Evolutionary conservation across 2,329 filamentous ascomycete genomes (phyloP).

Genomic region (Byssoonygena ceratinophila): DNA sequence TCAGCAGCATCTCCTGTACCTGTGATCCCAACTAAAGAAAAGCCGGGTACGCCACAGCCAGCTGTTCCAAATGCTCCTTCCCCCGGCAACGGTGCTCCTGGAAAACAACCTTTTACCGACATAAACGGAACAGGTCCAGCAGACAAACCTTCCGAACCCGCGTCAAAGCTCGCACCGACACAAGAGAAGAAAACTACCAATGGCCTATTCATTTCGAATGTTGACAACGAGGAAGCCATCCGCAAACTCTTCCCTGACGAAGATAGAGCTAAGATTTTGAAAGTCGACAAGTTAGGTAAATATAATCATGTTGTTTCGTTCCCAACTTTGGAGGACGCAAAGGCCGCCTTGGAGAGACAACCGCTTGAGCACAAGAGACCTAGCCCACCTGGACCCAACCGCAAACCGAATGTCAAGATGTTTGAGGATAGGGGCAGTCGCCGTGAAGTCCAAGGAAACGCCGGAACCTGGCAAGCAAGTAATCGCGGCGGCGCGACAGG

Average conservation of each 20-base stretch:
- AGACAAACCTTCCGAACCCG: slow-evolving; percentile 32
- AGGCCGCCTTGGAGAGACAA: slow-evolving; percentile 63
- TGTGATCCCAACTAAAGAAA: slow-evolving; percentile 39
- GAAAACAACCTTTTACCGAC: slow-evolving; percentile 33
- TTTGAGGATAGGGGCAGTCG: slow-evolving; percentile 58
- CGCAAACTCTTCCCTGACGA: slow-evolving; percentile 73
- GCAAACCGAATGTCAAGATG: slow-evolving; percentile 70
- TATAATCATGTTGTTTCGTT: slow-evolving; percentile 77
- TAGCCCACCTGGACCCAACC: slow-evolving; percentile 56
- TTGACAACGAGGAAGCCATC: slow-evolving; percentile 71
- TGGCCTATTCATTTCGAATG: slow-evolving; percentile 81
- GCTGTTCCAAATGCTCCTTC: slow-evolving; percentile 19
- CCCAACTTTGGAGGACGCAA: slow-evolving; percentile 65
- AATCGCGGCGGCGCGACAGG: slow-evolving; percentile 56
- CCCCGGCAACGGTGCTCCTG: slow-evolving; percentile 20
- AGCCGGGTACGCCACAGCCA: slow-evolving; percentile 43
- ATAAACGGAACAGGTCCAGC: slow-evolving; percentile 44
- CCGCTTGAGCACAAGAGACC: slow-evolving; percentile 66
- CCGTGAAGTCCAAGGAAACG: slow-evolving; percentile 36
- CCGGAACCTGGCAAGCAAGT: slow-evolving; percentile 46
- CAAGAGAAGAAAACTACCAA: slow-evolving; percentile 56
- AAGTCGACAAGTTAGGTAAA: slow-evolving; percentile 57
- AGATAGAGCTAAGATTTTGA: slow-evolving; percentile 68
- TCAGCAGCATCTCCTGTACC: slow-evolving; percentile 32
- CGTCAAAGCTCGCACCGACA: slow-evolving; percentile 46